Evolutionary conservation across 495 filamentous ascomycete species (phyloP).

Genomic region (Podospora pseudoanserina): DNA sequence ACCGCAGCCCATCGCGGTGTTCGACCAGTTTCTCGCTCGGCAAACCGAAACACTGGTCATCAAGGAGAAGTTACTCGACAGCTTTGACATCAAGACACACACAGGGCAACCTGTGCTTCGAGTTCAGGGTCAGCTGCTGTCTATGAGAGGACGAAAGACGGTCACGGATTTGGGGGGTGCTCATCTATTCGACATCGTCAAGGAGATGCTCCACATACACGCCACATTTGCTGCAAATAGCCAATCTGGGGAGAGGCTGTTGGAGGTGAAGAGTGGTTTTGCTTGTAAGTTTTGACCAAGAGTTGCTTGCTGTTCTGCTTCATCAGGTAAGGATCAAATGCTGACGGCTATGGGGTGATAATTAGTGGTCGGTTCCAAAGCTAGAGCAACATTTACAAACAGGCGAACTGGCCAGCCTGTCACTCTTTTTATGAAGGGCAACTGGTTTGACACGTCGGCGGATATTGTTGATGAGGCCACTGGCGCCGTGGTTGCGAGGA

Average conservation of each 20-base stretch:
- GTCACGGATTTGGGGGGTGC: constrained; percentile 44
- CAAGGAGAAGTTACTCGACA: constrained; percentile 55
- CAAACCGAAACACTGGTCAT: constrained; percentile 49
- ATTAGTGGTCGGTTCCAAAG: constrained; percentile 49
- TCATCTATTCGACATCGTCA: constrained; percentile 51
- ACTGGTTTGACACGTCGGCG: constrained; percentile 48
- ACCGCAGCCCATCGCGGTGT: constrained; percentile 43
- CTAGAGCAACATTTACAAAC: constrained; percentile 47
- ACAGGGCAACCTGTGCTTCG: constrained; percentile 48
- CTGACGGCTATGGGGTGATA: constrained; percentile 13
- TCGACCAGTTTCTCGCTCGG: constrained; percentile 45
- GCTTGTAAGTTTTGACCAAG: constrained; percentile 36
- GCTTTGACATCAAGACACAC: constrained; percentile 50
- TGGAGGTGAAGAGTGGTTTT: constrained; percentile 52
- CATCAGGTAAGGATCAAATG: not conserved
- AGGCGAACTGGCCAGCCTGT: constrained; percentile 33
- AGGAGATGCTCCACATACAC: constrained; percentile 50
- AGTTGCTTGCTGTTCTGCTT: too few relatives aligned
- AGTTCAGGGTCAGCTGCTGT: constrained; percentile 47
- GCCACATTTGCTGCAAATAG: constrained; percentile 46
- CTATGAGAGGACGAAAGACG: constrained; percentile 42
- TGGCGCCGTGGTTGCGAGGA: constrained; percentile 47
- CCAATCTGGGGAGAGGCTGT: constrained; percentile 38
- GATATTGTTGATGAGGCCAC: constrained; percentile 46
- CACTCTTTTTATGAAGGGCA: constrained; percentile 37